Percentiles rank a stretch among this genome's conserved stretches.
Evolutionary conservation across 2,329 filamentous ascomycete species (phyloP).

Genomic region (Aspergillus nomiae): DNA sequence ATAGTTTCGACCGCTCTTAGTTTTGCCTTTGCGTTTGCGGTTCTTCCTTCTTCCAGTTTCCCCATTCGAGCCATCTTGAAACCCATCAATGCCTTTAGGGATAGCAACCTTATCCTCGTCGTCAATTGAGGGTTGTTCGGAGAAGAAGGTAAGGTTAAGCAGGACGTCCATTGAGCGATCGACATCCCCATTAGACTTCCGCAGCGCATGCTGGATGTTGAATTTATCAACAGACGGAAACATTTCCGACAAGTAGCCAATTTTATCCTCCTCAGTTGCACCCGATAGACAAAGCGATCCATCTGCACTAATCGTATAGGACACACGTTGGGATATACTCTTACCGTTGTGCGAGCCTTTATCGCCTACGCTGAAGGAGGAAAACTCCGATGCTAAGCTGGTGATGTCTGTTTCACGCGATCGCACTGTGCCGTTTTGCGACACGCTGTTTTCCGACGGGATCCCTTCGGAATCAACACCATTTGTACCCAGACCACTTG

Average conservation of each 20-base stretch:
- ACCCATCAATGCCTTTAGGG: conserved; percentile 79
- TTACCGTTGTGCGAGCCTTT: conserved; percentile 10
- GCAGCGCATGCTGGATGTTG: conserved; percentile 67
- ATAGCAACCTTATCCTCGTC: conserved; percentile 46
- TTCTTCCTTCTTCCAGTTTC: conserved; percentile 43
- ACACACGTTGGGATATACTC: conserved; percentile 19
- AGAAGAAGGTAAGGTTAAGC: conserved; percentile 75
- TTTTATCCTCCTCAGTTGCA: conserved; percentile 59
- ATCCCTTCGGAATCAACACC: conserved; percentile 23
- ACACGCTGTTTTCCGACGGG: conserved; percentile 30
- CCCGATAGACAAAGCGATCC: conserved; percentile 32
- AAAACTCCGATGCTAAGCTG: conserved; percentile 51
- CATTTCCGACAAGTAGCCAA: conserved; percentile 65
- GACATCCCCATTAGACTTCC: conserved; percentile 67
- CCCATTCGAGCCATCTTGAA: conserved; percentile 61
- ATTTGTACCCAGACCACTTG: conserved; percentile 50
- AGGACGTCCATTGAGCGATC: conserved; percentile 75
- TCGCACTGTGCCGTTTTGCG: conserved; percentile 33
- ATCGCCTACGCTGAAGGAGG: conserved; percentile 36
- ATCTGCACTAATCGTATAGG: conserved; percentile 31
- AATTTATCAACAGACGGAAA: conserved; percentile 70
- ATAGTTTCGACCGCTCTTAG: conserved; percentile 35
- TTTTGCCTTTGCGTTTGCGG: conserved; percentile 44
- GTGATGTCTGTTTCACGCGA: conserved; percentile 55
- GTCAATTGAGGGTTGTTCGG: conserved; percentile 61